A percentile compares a stretch with the other conserved stretches of the same genome.
These are phyloP conservation scores for Alternaria rosae DNA, from an alignment of 2,329 filamentous ascomycete species.

Conservation along the genomic window DNA sequence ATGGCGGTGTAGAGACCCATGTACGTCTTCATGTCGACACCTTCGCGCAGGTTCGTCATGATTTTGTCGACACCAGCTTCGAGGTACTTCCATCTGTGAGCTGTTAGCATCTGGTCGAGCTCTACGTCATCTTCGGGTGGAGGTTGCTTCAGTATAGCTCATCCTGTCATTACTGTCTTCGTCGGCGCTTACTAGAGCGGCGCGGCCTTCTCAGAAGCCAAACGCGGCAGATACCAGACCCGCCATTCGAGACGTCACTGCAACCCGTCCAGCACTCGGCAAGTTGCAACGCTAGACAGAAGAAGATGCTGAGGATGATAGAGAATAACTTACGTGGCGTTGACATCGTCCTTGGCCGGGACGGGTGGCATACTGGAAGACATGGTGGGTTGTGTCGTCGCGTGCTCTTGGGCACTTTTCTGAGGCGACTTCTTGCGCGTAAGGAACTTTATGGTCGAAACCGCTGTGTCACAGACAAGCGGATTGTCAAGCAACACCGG, in stretches of 20 bases:
- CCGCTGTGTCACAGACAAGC: constrained; percentile 12
- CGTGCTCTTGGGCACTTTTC: constrained; percentile 46
- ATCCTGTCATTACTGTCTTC: neutral
- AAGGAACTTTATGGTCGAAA: constrained; percentile 35
- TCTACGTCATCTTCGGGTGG: neutral
- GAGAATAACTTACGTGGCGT: constrained; percentile 63
- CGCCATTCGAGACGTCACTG: constrained; percentile 1
- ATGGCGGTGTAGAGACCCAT: constrained; percentile 98
- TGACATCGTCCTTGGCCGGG: constrained; percentile 65
- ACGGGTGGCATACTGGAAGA: constrained; percentile 51
- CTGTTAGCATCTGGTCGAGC: constrained; percentile 20
- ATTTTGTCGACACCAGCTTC: constrained; percentile 88
- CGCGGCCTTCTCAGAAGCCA: neutral
- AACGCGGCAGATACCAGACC: neutral
- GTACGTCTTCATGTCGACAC: constrained; percentile 95
- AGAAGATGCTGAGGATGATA: neutral
- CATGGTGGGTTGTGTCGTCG: constrained; percentile 40
- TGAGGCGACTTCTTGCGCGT: constrained; percentile 45
- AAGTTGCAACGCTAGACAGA: neutral
- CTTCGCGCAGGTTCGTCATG: constrained; percentile 89
- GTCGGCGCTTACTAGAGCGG: neutral
- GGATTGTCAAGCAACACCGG: neutral
- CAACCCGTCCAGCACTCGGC: neutral
- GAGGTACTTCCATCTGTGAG: constrained; percentile 84
- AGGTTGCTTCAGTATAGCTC: neutral